Evolutionary conservation across 2,329 filamentous ascomycete species (phyloP).

Genomic region (Thielaviopsis punctulata): DNA sequence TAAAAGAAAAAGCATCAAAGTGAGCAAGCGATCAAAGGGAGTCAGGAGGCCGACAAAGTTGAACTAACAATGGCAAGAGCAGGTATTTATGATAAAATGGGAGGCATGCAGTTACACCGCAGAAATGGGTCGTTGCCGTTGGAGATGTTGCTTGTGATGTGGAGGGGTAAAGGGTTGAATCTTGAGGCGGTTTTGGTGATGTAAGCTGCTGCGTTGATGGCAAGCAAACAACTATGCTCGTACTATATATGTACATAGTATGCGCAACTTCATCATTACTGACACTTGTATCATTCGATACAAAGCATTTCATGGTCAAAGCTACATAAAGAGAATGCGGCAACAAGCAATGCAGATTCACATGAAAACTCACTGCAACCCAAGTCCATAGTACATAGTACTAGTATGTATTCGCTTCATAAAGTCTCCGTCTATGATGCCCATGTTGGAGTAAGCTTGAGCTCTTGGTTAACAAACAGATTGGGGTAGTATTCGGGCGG

Average conservation of each 20-base stretch:
- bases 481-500: not conserved
- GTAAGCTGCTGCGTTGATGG: not conserved
- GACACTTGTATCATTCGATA: not conserved
- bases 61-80: not conserved
- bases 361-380: not conserved
- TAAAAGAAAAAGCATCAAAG: not conserved
- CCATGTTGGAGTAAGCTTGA: not conserved
- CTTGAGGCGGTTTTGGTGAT: not conserved
- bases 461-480: not conserved
- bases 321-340: not conserved
- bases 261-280: not conserved
- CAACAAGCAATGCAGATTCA: not conserved
- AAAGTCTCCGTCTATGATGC: too few relatives aligned
- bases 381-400: too few relatives aligned
- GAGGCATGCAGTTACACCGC: not conserved
- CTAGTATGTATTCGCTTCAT: too few relatives aligned
- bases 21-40: not conserved
- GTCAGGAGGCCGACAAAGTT: not conserved
- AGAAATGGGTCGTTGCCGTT: not conserved
- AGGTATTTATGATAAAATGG: not conserved
- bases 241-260: not conserved
- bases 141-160: not conserved
- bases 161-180: not conserved
- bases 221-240: too few relatives aligned
- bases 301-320: not conserved